Evolutionary conservation across 495 filamentous ascomycete genomes (phyloP), one percentile per base, ranked within the genome.

Genomic region (Lophium mytilinum): DNA sequence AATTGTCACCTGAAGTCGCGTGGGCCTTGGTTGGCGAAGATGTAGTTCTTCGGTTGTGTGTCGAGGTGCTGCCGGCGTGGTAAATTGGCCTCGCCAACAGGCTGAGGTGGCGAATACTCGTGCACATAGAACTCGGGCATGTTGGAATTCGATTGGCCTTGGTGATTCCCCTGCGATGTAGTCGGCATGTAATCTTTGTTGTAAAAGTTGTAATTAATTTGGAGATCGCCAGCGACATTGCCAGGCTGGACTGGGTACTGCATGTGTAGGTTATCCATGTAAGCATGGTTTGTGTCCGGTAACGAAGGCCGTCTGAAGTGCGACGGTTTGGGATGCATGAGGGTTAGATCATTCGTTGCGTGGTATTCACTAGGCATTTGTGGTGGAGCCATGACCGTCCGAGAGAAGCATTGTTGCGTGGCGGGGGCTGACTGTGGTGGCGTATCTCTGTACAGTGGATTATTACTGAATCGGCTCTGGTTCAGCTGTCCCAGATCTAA

Each of bases 351-450:
- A 21, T 51, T 53, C 30, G 52, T 50, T 30, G 63, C 58, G 35
- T 61, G 62, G 40, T 55, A 61, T 33, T 55, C 58, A 33, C 42
- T 35, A 15, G 37, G 41, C 35, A 54, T 48, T n/a, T 65, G 59
- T 12, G 60, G 55, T n/a, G 64, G 66, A 11, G 55, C 50, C 50
- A 62, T 54, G 9, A 53, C 36, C 34, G 58, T 36, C 14, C 56
- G 49, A 42, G 70, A 65, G 51, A 72, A 72, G 42, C 60, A 57
- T 52, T 69, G 67, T 45, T 73, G 71, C n/a, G 58, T 62, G 15
- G 71, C 70, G 9, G 71, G 71, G 14, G 71, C 71, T 2, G 70
- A 72, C 52, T 73, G 71, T 9, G 71, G 71, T 15, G 71, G 70
- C 8, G 71, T 73, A 45, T 71, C 65, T 53, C 66, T 65, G 51